Evolutionary conservation across 208 protist genomes (phyloP).

Genomic region (Strigomonas galati): DNA sequence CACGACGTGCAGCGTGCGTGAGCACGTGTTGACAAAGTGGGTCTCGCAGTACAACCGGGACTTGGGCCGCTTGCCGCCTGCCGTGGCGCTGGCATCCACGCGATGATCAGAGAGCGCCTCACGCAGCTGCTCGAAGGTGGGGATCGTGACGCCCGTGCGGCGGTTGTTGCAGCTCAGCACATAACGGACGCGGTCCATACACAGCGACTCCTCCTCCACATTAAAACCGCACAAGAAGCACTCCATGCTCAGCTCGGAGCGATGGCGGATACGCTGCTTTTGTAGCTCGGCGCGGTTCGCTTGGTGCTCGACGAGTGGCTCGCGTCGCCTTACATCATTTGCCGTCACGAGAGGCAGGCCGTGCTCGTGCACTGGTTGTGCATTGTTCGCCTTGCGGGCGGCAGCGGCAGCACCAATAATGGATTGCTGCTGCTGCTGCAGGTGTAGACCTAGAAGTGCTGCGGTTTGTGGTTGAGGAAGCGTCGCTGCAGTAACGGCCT

Average conservation of each 20-base stretch:
- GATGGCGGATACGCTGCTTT: constrained; percentile 67
- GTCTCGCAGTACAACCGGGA: constrained; percentile 47
- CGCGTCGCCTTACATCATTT: constrained; percentile 49
- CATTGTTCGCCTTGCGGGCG: too few species aligned
- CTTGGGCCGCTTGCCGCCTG: not conserved
- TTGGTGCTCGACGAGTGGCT: constrained; percentile 58
- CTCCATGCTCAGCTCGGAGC: constrained; percentile 42
- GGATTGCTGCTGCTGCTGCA: constrained; percentile 12
- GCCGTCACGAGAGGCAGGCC: constrained; percentile 26
- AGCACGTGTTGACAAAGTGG: constrained; percentile 60
- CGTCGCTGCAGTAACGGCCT: constrained; percentile 8
- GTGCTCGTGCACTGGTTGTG: constrained; percentile 32
- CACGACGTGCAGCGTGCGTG: constrained; percentile 60
- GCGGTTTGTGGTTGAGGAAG: constrained; percentile 35
- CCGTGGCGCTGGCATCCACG: not conserved
- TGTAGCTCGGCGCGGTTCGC: constrained; percentile 47
- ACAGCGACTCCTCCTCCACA: constrained; percentile 36
- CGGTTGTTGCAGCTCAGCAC: constrained; percentile 49
- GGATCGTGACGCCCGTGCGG: constrained; percentile 56
- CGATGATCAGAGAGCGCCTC: constrained; percentile 51
- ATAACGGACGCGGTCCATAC: constrained; percentile 45
- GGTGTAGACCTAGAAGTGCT: constrained; percentile 20
- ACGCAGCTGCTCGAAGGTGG: constrained; percentile 48
- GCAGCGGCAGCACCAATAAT: too few species aligned
- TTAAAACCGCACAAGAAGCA: constrained; percentile 80